Evolutionary conservation across 179 eudicot species (phyloP).

Genomic region (Beta lomatogona): DNA sequence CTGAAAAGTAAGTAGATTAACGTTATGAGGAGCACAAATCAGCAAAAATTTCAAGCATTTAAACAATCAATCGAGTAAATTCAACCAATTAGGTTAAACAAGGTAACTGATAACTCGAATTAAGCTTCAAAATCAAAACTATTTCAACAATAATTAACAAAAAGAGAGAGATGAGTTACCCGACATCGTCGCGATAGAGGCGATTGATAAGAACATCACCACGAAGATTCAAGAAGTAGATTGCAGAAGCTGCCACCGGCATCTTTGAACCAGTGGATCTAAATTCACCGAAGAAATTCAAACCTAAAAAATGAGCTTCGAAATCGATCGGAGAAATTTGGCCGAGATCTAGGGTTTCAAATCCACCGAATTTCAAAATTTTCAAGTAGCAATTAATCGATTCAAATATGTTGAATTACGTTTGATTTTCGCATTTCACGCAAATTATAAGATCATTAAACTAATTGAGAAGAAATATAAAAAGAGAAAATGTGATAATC

Average conservation of each 20-base stretch:
- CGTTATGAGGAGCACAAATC: not conserved
- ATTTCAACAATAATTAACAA: too few relatives aligned
- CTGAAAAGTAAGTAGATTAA: not conserved
- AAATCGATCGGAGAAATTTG: not conserved
- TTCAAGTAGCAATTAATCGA: not conserved
- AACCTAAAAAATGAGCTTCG: not conserved
- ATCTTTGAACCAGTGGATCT: conserved; percentile 50
- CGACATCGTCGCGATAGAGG: conserved; percentile 97
- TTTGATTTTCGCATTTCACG: not conserved
- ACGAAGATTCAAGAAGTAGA: conserved; percentile 93
- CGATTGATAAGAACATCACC: conserved; percentile 99
- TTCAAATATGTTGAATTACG: not conserved
- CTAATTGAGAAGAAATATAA: not conserved
- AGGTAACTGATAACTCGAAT: not conserved
- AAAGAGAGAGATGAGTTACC: conserved; percentile 43
- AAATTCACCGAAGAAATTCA: conserved; percentile 9
- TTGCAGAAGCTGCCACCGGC: conserved; percentile 99
- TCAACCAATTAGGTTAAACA: not conserved
- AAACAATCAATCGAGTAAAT: not conserved
- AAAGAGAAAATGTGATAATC: not conserved
- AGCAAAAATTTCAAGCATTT: not conserved
- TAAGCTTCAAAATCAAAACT: not conserved
- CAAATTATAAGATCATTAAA: not conserved
- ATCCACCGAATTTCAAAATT: not conserved
- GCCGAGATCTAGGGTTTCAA: conserved; percentile 34